A percentile compares a stretch with the other conserved stretches of the same genome.
Evolutionary conservation across 768 basidiomycete genomes (phyloP).

Genomic region (Mycena alexandri): DNA sequence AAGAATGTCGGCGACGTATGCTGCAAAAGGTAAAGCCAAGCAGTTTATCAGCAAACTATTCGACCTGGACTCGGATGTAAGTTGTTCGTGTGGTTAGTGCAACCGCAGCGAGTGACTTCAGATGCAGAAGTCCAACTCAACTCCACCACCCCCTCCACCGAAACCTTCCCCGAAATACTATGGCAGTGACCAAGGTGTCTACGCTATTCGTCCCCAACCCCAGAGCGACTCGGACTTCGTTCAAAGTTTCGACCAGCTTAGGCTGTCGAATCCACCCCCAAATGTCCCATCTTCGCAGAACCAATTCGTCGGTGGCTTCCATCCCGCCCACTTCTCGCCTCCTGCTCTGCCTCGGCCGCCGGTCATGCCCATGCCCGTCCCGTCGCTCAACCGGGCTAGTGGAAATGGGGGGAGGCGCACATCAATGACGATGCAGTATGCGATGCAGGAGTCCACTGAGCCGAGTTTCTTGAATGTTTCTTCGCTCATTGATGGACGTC

Average conservation of each 20-base stretch:
- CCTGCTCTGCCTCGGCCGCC: constrained; percentile 36
- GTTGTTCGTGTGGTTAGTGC: constrained; percentile 21
- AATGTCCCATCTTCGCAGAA: constrained; percentile 13
- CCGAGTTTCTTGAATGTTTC: constrained; percentile 32
- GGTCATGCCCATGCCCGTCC: constrained; percentile 39
- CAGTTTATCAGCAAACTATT: constrained; percentile 33
- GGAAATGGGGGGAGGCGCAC: constrained; percentile 16
- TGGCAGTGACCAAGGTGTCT: constrained; percentile 31
- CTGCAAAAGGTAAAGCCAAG: constrained; percentile 35
- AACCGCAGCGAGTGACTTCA: constrained; percentile 23
- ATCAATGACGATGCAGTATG: constrained; percentile 41
- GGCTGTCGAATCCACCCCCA: constrained; percentile 13
- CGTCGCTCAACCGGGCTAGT: constrained; percentile 1
- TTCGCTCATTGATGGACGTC: constrained; percentile 16
- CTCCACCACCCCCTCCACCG: constrained; percentile 30
- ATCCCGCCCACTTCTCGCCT: constrained; percentile 29
- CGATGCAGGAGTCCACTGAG: constrained; percentile 30
- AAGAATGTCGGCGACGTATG: constrained; percentile 28
- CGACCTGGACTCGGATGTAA: constrained; percentile 35
- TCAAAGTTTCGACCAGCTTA: constrained; percentile 31
- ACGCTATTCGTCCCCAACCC: constrained; percentile 20
- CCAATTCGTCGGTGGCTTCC: constrained; percentile 36
- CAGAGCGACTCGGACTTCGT: constrained; percentile 16
- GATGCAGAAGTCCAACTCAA: constrained; percentile 22
- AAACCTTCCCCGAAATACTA: constrained; percentile 31